These are phyloP conservation scores for Aspergillus calidoustus DNA, from an alignment of 2,329 filamentous ascomycete genomes.

Conservation along the genomic window DNA sequence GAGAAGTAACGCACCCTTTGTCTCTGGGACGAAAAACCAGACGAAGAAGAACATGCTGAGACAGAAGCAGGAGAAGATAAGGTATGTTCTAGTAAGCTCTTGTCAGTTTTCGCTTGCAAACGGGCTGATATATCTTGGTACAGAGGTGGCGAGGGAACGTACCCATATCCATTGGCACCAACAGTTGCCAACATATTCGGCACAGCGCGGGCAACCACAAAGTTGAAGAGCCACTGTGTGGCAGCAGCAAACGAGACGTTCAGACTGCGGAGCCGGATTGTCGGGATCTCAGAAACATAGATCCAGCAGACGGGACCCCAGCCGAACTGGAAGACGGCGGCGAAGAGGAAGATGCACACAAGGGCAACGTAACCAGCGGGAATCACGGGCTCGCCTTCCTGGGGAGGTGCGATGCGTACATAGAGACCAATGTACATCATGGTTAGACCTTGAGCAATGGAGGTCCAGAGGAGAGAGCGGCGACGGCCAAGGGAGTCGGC, in stretches of 20 bases:
- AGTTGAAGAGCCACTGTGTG: slow-evolving; percentile 76
- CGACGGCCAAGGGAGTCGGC: slow-evolving; percentile 46
- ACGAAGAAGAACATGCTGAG: slow-evolving; percentile 68
- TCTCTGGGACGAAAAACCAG: slow-evolving; percentile 73
- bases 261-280: slow-evolving; percentile 66
- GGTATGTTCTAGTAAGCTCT: slow-evolving; percentile 60
- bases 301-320: slow-evolving; percentile 78
- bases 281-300: slow-evolving; percentile 72
- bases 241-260: slow-evolving; percentile 72
- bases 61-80: slow-evolving; percentile 71
- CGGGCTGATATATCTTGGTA: slow-evolving; percentile 24
- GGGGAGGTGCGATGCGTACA: slow-evolving; percentile 54
- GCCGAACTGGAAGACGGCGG: slow-evolving; percentile 69
- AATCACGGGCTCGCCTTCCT: slow-evolving; percentile 59
- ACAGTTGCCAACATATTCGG: slow-evolving; percentile 68
- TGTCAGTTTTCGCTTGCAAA: neutral
- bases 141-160: slow-evolving; percentile 25
- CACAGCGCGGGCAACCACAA: slow-evolving; percentile 70
- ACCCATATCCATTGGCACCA: slow-evolving; percentile 55
- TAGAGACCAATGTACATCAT: slow-evolving; percentile 58
- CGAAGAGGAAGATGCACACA: slow-evolving; percentile 74
- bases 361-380: slow-evolving; percentile 72
- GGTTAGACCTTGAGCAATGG: slow-evolving; percentile 41
- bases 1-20: slow-evolving; percentile 59
- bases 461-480: slow-evolving; percentile 40